phyloP scores from a whole-genome alignment of 306 rosid species.

The Urtica urens region DNA sequence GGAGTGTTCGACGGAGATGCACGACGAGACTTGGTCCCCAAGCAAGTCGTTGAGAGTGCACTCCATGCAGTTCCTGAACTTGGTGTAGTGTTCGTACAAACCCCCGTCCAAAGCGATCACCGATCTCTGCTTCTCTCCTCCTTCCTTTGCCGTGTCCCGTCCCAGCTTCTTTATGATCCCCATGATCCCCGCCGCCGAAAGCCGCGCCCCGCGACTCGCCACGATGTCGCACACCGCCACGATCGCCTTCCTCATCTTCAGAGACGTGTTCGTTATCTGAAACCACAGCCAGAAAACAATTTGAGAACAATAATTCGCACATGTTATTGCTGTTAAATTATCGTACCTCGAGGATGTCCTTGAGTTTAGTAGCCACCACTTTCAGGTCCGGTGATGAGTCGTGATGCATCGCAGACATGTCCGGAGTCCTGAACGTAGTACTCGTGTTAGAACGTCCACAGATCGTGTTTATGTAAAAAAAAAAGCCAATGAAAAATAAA shows the following conservation, averaged over 20 bases:
- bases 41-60: conserved; percentile 62
- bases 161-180: conserved; percentile 85
- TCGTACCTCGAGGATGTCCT: conserved; percentile 64
- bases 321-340: background rate
- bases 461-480: too few relatives aligned
- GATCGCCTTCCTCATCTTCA: conserved; percentile 54
- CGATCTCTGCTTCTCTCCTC: conserved; percentile 63
- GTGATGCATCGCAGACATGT: conserved; percentile 84
- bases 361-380: conserved; percentile 62
- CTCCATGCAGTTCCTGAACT: conserved; percentile 72
- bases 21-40: conserved; percentile 56
- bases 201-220: conserved; percentile 77
- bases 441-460: too few relatives aligned
- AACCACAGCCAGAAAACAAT: background rate
- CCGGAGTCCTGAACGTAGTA: conserved; percentile 89
- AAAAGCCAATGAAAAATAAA: background rate
- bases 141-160: conserved; percentile 54
- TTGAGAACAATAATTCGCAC: background rate
- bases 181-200: conserved; percentile 70
- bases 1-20: conserved; percentile 47
- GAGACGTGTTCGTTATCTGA: conserved; percentile 65
- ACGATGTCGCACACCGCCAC: conserved; percentile 59
- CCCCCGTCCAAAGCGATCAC: conserved; percentile 90
- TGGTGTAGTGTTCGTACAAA: conserved; percentile 66
- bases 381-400: conserved; percentile 74